A percentile compares a stretch with the other conserved stretches of the same genome.
These are phyloP conservation scores for Silybum marianum DNA, from an alignment of 129 eudicot species.

Conservation along the genomic window DNA sequence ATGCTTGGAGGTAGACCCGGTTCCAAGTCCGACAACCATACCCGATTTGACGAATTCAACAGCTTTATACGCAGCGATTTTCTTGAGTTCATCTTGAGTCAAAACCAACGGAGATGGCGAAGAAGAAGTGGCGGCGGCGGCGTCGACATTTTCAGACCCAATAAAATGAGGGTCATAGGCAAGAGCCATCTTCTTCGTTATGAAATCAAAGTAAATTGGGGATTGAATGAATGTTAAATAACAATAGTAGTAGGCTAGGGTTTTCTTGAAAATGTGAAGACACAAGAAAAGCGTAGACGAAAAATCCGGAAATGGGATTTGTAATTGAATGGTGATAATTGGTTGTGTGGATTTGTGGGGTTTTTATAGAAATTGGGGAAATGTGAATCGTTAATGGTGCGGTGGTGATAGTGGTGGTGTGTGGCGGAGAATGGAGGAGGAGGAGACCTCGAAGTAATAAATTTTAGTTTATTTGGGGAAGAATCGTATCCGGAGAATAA, in stretches of 20 bases:
- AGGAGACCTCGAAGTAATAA: constrained; percentile 17
- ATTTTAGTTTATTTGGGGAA: not conserved
- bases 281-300: constrained; percentile 2
- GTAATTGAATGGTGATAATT: constrained; percentile 10
- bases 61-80: constrained; percentile 81
- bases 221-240: constrained; percentile 12
- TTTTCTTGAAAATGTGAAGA: constrained; percentile 20
- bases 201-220: not conserved
- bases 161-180: constrained; percentile 24
- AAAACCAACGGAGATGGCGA: constrained; percentile 33
- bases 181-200: constrained; percentile 21
- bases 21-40: constrained; percentile 91
- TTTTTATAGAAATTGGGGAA: constrained; percentile 12
- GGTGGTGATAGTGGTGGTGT: constrained; percentile 2
- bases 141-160: not conserved
- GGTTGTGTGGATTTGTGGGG: constrained; percentile 2
- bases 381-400: not conserved
- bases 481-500: constrained; percentile 32
- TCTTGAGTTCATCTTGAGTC: constrained; percentile 79
- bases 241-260: not conserved
- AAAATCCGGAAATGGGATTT: not conserved
- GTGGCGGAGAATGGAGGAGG: constrained; percentile 20
- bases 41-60: constrained; percentile 80
- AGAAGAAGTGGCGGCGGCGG: not conserved
- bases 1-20: constrained; percentile 87